Percentiles rank a stretch among this genome's conserved stretches.
These are phyloP conservation scores for Schizophyllum commune DNA, from an alignment of 1,284 basidiomycete species.

Conservation along the genomic window DNA sequence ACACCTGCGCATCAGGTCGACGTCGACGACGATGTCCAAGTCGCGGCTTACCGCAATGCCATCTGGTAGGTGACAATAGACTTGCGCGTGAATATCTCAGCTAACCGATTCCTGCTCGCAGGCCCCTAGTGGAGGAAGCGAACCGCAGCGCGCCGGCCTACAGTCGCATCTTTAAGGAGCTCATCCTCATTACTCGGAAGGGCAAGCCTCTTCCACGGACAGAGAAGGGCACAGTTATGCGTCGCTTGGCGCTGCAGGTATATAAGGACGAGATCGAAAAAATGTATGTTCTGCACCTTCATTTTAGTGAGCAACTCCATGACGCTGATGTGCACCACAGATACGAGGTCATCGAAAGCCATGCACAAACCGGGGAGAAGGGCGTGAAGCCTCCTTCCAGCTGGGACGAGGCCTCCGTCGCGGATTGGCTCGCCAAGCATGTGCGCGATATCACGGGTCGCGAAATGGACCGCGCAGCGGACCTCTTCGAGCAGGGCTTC, in stretches of 20 bases:
- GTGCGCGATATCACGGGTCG: conserved; percentile 14
- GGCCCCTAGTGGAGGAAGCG: conserved; percentile 30
- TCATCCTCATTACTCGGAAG: conserved; percentile 25
- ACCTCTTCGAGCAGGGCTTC: conserved; percentile 32
- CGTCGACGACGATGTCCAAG: conserved; percentile 16
- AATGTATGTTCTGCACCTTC: conserved; percentile 18
- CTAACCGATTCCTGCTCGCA: not conserved
- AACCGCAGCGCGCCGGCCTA: conserved; percentile 30
- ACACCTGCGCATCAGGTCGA: conserved; percentile 17
- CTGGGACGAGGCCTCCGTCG: conserved; percentile 17
- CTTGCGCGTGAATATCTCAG: not conserved
- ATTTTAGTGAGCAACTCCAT: not conserved
- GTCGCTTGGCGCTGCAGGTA: conserved; percentile 23
- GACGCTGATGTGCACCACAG: conserved; percentile 11
- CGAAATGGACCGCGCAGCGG: conserved; percentile 14
- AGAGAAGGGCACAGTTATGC: conserved; percentile 31
- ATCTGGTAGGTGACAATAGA: conserved; percentile 25
- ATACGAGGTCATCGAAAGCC: conserved; percentile 23
- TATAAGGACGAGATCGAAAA: conserved; percentile 28
- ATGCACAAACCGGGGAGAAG: conserved; percentile 10
- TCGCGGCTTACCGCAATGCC: conserved; percentile 24
- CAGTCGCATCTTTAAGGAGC: conserved; percentile 34
- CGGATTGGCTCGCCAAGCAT: conserved; percentile 23
- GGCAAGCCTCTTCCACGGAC: conserved; percentile 28
- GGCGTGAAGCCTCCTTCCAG: conserved; percentile 13